A percentile compares a stretch with the other conserved stretches of the same genome.
phyloP scores from a whole-genome alignment of 768 basidiomycete genomes.

The Chalciporus chontae region DNA sequence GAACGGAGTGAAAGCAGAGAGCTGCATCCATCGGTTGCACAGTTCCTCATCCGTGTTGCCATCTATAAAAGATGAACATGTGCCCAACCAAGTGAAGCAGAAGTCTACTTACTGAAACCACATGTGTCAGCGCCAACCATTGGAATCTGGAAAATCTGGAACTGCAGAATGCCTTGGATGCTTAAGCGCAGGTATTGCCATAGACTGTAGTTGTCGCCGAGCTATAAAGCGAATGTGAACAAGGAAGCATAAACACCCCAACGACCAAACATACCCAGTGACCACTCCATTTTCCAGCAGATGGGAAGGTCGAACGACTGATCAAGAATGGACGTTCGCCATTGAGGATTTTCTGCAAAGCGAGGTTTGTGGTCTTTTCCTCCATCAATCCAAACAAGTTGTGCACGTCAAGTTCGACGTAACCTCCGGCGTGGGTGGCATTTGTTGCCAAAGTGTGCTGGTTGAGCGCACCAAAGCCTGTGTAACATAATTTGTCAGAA shows the following conservation, averaged over 20 bases:
- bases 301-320: slow-evolving; percentile 65
- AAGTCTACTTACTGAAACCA: slow-evolving; percentile 26
- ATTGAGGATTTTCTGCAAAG: slow-evolving; percentile 49
- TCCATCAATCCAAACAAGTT: slow-evolving; percentile 74
- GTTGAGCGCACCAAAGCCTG: slow-evolving; percentile 53
- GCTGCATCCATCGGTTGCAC: slow-evolving; percentile 83
- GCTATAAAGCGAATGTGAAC: slow-evolving; percentile 31
- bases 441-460: slow-evolving; percentile 62
- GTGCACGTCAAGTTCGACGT: slow-evolving; percentile 63
- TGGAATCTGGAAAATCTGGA: slow-evolving; percentile 81
- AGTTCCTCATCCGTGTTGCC: slow-evolving; percentile 78
- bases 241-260: background rate
- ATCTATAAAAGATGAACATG: slow-evolving; percentile 11
- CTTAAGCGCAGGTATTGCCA: slow-evolving; percentile 71
- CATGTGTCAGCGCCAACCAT: slow-evolving; percentile 78
- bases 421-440: slow-evolving; percentile 63
- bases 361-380: slow-evolving; percentile 60
- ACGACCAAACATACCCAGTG: slow-evolving; percentile 50
- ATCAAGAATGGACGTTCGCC: slow-evolving; percentile 70
- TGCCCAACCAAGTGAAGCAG: background rate
- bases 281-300: slow-evolving; percentile 65
- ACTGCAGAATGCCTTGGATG: slow-evolving; percentile 76
- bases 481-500: background rate
- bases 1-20: slow-evolving; percentile 81
- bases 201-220: slow-evolving; percentile 74